Evolutionary conservation across 345 rosid species (phyloP).

Genomic region (Populus tremula): DNA sequence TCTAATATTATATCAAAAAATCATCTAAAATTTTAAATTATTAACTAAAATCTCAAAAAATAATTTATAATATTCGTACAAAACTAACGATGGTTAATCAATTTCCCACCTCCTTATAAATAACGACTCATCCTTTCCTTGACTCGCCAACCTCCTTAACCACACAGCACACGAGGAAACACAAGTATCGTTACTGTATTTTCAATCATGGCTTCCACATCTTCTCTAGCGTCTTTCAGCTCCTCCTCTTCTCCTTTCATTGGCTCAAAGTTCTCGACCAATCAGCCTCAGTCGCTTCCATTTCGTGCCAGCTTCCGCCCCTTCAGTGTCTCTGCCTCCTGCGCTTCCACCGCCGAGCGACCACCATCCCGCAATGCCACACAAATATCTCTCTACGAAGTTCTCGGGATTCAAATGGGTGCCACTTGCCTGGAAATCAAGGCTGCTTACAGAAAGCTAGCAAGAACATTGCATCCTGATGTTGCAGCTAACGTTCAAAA

Average conservation of each 20-base stretch:
- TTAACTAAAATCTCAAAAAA: too few species aligned
- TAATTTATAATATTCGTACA: too few species aligned
- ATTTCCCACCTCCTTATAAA: slow-evolving; percentile 13
- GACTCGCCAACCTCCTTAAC: not conserved
- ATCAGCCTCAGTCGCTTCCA: slow-evolving; percentile 1
- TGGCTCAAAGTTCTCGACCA: slow-evolving; percentile 10
- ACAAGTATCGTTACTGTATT: not conserved
- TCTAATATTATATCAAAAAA: too few species aligned
- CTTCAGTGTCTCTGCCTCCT: slow-evolving; percentile 35
- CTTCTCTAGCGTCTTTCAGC: slow-evolving; percentile 21
- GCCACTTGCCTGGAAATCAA: slow-evolving; percentile 62
- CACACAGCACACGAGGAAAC: not conserved
- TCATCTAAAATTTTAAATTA: too few species aligned
- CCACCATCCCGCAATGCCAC: slow-evolving; percentile 12
- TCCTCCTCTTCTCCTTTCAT: slow-evolving; percentile 16
- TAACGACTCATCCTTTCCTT: not conserved
- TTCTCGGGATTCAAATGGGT: slow-evolving; percentile 51
- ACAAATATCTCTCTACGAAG: slow-evolving; percentile 41
- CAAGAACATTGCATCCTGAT: slow-evolving; percentile 64
- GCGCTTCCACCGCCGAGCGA: slow-evolving; percentile 43
- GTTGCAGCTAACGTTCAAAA: slow-evolving; percentile 30
- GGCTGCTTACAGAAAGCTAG: slow-evolving; percentile 58
- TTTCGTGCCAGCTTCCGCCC: slow-evolving; percentile 30
- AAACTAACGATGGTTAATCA: not conserved
- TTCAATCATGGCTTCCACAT: slow-evolving; percentile 26